phyloP scores from a whole-genome alignment of 192 early-diverging fungal species.

The Umbelopsis sp. region DNA sequence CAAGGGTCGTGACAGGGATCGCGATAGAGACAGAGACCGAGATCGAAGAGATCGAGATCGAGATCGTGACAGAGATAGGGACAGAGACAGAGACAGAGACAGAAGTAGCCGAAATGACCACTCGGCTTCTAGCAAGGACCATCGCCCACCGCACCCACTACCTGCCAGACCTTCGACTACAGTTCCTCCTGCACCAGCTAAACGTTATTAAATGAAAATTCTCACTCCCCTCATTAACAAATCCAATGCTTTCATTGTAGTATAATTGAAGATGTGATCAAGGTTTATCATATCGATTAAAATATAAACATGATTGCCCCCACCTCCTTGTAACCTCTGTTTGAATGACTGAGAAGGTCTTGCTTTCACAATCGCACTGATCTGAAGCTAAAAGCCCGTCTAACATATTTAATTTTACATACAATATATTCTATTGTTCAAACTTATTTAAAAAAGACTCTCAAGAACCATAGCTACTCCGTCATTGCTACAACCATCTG shows the following conservation, averaged over 20 bases:
- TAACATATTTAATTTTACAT: no score
- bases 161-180: constrained; percentile 19
- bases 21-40: constrained; percentile 3
- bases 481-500: not conserved
- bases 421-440: not conserved
- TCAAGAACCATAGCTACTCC: constrained; percentile 1
- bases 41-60: not conserved
- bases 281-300: not conserved
- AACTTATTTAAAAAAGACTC: not conserved
- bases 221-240: no score
- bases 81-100: constrained; percentile 3
- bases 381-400: no score
- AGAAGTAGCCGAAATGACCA: not conserved
- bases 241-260: not conserved
- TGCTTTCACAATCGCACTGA: not conserved
- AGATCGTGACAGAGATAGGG: constrained; percentile 6
- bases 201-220: constrained; percentile 1
- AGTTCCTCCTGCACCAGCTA: constrained; percentile 18
- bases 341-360: no score
- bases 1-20: constrained; percentile 6
- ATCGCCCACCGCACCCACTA: constrained; percentile 1
- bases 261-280: not conserved
- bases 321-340: no score
- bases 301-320: not conserved
- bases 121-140: constrained; percentile 3